These are phyloP conservation scores for Schwanniomyces yamadae DNA, from an alignment of 805 yeast species.

Conservation along the genomic window DNA sequence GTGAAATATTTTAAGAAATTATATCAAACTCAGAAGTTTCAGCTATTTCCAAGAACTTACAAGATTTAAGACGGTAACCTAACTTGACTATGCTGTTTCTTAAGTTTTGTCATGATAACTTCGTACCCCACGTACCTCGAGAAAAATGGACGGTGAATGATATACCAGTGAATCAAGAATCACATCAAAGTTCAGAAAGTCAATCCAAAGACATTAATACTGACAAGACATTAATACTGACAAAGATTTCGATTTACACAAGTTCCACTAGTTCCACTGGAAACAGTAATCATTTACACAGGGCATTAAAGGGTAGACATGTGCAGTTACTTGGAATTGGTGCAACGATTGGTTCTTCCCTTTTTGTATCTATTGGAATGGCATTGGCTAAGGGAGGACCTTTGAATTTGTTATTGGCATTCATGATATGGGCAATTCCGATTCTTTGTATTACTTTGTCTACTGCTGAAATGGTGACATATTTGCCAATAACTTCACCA, in stretches of 20 bases:
- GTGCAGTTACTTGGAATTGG: conserved; percentile 78
- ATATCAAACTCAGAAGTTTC: too few relatives aligned
- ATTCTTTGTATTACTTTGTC: conserved; percentile 64
- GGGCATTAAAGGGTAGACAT: conserved; percentile 65
- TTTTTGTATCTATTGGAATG: conserved; percentile 70
- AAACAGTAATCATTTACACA: conserved; percentile 18
- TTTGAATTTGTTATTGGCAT: conserved; percentile 62
- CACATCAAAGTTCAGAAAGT: too few relatives aligned
- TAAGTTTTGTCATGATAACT: conserved; percentile 11
- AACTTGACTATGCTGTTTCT: too few relatives aligned
- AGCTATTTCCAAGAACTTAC: too few relatives aligned
- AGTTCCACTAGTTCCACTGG: conserved; percentile 14
- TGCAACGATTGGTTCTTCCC: conserved; percentile 79
- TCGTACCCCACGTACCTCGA: conserved; percentile 13
- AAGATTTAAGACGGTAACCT: too few relatives aligned
- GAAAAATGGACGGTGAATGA: conserved; percentile 1
- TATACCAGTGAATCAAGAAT: too few relatives aligned
- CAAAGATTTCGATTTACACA: conserved; percentile 15
- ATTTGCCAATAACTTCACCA: conserved; percentile 74
- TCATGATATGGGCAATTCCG: conserved; percentile 67
- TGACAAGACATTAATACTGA: too few relatives aligned
- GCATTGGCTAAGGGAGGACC: conserved; percentile 70
- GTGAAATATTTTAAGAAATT: too few relatives aligned
- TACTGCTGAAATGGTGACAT: conserved; percentile 78
- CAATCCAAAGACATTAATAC: too few relatives aligned